These are phyloP conservation scores for Fragilaria crotonensis DNA, from an alignment of 108 stramenopile genomes.

Conservation along the genomic window DNA sequence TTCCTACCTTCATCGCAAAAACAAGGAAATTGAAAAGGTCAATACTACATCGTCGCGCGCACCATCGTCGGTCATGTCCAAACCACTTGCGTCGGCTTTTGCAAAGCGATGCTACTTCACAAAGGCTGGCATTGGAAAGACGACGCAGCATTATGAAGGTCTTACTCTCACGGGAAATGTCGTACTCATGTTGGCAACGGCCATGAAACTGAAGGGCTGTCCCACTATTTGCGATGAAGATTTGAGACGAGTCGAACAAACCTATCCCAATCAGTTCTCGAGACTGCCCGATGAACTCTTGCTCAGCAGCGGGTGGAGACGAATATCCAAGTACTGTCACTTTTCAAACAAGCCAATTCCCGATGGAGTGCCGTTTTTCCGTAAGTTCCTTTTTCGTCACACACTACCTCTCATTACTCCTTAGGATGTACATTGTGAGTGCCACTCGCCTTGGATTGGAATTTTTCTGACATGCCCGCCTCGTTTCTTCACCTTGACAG, in stretches of 20 bases:
- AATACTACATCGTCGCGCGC: not conserved
- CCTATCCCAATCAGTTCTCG: conserved; percentile 80
- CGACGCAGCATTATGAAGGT: conserved; percentile 83
- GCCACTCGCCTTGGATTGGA: not conserved
- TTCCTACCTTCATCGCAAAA: not conserved
- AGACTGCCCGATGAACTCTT: conserved; percentile 77
- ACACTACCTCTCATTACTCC: not conserved
- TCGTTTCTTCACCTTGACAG: conserved; percentile 10
- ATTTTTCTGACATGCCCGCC: not conserved
- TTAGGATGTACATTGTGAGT: not conserved
- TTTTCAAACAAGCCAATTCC: conserved; percentile 79
- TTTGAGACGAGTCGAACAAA: conserved; percentile 77
- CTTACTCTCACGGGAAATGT: conserved; percentile 80
- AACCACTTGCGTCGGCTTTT: conserved; percentile 71
- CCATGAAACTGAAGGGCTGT: conserved; percentile 87
- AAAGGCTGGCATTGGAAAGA: conserved; percentile 74
- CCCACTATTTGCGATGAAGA: conserved; percentile 91
- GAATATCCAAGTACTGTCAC: conserved; percentile 81
- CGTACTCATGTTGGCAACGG: conserved; percentile 73
- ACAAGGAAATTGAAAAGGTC: not conserved
- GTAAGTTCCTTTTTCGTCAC: conserved; percentile 30
- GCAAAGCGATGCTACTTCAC: conserved; percentile 86
- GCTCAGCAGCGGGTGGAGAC: conserved; percentile 73
- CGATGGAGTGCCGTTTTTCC: conserved; percentile 54
- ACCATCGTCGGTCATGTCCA: no score